Conservation (phyloP, 2,329 filamentous ascomycete species). For the Xylaria digitata region DNA sequence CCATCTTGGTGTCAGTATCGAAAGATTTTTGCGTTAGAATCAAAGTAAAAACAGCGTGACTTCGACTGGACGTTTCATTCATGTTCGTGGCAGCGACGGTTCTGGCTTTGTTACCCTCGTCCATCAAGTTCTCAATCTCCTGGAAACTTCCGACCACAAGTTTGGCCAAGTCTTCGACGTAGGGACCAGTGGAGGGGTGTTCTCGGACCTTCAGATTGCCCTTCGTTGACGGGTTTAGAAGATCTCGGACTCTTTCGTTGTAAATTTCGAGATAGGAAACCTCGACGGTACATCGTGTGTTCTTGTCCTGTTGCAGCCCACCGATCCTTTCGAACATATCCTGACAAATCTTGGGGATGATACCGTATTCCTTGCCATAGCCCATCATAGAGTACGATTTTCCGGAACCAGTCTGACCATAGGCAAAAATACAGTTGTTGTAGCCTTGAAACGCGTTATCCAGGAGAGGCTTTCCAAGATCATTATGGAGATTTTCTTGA, state of each 20-base stretch:
- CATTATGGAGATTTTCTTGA: constrained; percentile 87
- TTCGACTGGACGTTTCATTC: constrained; percentile 99
- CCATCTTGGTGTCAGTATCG: constrained; percentile 94
- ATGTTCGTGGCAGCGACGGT: constrained; percentile 99
- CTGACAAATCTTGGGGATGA: constrained; percentile 96
- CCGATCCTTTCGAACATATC: constrained; percentile 95
- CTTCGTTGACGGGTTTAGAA: constrained; percentile 94
- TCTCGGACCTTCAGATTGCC: constrained; percentile 97
- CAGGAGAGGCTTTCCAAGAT: constrained; percentile 87
- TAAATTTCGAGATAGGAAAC: constrained; percentile 99
- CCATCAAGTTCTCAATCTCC: constrained; percentile 98
- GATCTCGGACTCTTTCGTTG: constrained; percentile 95
- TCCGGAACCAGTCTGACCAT: constrained; percentile 97
- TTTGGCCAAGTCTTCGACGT: constrained; percentile 97
- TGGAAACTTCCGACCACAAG: constrained; percentile 91
- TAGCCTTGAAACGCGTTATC: constrained; percentile 99
- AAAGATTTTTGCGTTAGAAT: constrained; percentile 94
- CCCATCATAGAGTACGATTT: constrained; percentile 99
- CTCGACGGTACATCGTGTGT: constrained; percentile 89
- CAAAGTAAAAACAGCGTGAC: constrained; percentile 96
- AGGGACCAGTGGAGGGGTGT: constrained; percentile 96
- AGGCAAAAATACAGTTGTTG: constrained; percentile 99
- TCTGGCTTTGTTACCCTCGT: constrained; percentile 98
- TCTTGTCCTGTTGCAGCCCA: constrained; percentile 75
- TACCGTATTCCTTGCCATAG: constrained; percentile 93